Evolutionary conservation across 148 eudicot species (phyloP), one percentile per base, ranked within the genome.

Genomic region (Spergularia marina): DNA sequence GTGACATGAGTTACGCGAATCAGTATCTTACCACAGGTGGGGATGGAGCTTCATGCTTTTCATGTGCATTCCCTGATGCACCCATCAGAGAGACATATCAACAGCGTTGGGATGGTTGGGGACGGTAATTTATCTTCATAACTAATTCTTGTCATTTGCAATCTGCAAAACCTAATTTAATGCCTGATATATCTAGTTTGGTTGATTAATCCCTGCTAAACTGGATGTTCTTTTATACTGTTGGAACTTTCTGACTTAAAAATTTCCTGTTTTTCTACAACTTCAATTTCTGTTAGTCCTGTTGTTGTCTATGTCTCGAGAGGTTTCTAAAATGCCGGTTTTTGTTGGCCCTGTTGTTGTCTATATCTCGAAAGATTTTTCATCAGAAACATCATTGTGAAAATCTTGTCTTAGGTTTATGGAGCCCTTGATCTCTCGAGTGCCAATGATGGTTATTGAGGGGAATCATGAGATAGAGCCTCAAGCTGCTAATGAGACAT

Each of bases 21-120:
- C 97, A 91, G 79, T 91, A 94, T 80, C 81, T 54, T 70, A 94
- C 97, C 7, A 91, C 87, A 1, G 98, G 97, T 53, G 98, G 98
- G 14, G 76, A 85, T 77, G 98, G 91, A 61, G 93, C 88, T 70
- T 68, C 90, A 1, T 91, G 93, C 83, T 94, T 68, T 78, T 87
- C 96, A 4, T 89, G 98, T 84, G 78, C 84, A 15, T 94, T 94
- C 65, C 97, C 97, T 10, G 86, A 86, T 79, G 84, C 98, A 14
- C 98, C 98, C 68, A 91, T 84, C 10, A 83, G 97, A 82, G 97
- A 94, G 80, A 73, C 93, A 2, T 91, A 86, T 85, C 98, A 94
- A 76, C 97, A 97, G 1, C 90, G 98, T 13, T 94, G 98, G 98
- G 98, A 94, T 77, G 97, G 89, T 39, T 94, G 98, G 98, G 89